Evolutionary conservation across 1,139 yeast species (phyloP).

Genomic region (Blastobotrys petasosporus): DNA sequence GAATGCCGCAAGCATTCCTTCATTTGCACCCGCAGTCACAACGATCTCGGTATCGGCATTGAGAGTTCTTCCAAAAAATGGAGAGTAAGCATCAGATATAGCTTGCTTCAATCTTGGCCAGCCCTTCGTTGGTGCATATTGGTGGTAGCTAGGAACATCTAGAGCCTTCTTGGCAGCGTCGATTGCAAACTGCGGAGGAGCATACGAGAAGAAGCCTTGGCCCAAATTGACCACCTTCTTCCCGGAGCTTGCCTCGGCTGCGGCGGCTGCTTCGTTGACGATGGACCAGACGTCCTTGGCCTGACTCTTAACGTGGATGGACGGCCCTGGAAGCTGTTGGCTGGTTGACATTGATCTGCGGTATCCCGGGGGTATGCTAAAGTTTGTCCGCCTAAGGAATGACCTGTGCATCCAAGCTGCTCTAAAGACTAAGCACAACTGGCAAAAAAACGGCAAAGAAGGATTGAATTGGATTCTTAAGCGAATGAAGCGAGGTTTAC

Average conservation of each 20-base stretch:
- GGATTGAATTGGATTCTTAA: no score
- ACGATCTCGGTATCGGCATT: slow-evolving; percentile 57
- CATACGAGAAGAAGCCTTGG: slow-evolving; percentile 93
- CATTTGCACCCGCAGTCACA: slow-evolving; percentile 95
- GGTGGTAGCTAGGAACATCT: slow-evolving; percentile 67
- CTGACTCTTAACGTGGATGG: slow-evolving; percentile 21
- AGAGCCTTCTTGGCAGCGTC: slow-evolving; percentile 77
- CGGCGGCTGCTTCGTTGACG: slow-evolving; percentile 91
- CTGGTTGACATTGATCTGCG: no score
- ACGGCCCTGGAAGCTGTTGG: slow-evolving; percentile 24
- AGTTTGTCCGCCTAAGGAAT: no score
- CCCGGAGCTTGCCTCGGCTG: slow-evolving; percentile 59
- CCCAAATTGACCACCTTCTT: slow-evolving; percentile 81
- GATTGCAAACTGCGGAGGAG: slow-evolving; percentile 87
- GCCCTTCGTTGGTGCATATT: slow-evolving; percentile 89
- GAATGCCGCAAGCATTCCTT: slow-evolving; percentile 80
- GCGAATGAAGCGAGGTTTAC: no score
- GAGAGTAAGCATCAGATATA: slow-evolving; percentile 63
- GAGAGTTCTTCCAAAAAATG: slow-evolving; percentile 56
- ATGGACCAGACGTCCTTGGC: slow-evolving; percentile 86
- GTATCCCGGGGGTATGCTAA: no score
- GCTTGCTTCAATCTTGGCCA: slow-evolving; percentile 68
- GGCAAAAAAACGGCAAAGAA: no score
- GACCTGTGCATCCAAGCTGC: no score
- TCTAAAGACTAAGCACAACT: no score